phyloP scores from a whole-genome alignment of 2,329 filamentous ascomycete species.

The Drechslera avenae region DNA sequence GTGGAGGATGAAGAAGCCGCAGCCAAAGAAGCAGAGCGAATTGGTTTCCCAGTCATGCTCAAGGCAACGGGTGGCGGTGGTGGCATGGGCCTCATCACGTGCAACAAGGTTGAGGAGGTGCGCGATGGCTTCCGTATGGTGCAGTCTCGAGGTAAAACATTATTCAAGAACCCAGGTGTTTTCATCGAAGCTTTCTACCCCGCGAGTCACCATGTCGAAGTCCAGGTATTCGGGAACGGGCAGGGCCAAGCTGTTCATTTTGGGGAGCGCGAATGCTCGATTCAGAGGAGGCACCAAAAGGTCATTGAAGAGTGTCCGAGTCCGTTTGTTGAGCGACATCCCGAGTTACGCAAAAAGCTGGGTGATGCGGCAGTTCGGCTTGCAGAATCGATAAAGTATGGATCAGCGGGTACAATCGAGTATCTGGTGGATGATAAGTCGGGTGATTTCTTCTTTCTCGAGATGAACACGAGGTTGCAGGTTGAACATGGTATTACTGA shows the following conservation, averaged over 20 bases:
- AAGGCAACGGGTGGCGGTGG: slow-evolving; percentile 66
- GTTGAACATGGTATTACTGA: slow-evolving; percentile 65
- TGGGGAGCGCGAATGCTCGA: slow-evolving; percentile 85
- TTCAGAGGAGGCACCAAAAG: slow-evolving; percentile 88
- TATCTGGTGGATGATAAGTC: slow-evolving; percentile 86
- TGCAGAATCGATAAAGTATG: slow-evolving; percentile 65
- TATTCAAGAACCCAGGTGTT: slow-evolving; percentile 16
- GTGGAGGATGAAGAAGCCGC: slow-evolving; percentile 45
- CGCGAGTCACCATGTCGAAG: slow-evolving; percentile 71
- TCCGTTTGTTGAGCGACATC: slow-evolving; percentile 62
- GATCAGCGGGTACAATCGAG: slow-evolving; percentile 88
- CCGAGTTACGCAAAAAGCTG: slow-evolving; percentile 65
- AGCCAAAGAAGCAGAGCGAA: slow-evolving; percentile 53
- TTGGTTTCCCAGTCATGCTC: slow-evolving; percentile 61
- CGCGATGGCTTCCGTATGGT: slow-evolving; percentile 54
- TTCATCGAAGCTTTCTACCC: slow-evolving; percentile 57
- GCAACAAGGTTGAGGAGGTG: slow-evolving; percentile 33
- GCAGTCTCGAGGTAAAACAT: slow-evolving; percentile 55
- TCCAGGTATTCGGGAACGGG: slow-evolving; percentile 87
- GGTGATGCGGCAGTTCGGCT: slow-evolving; percentile 72
- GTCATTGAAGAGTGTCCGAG: slow-evolving; percentile 89
- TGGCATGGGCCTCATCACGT: slow-evolving; percentile 57
- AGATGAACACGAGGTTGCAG: slow-evolving; percentile 65
- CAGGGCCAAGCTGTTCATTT: slow-evolving; percentile 80
- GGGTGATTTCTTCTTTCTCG: slow-evolving; percentile 73